These are phyloP conservation scores for Aphanomyces cochlioides DNA, from an alignment of 352 stramenopile species.

Conservation along the genomic window DNA sequence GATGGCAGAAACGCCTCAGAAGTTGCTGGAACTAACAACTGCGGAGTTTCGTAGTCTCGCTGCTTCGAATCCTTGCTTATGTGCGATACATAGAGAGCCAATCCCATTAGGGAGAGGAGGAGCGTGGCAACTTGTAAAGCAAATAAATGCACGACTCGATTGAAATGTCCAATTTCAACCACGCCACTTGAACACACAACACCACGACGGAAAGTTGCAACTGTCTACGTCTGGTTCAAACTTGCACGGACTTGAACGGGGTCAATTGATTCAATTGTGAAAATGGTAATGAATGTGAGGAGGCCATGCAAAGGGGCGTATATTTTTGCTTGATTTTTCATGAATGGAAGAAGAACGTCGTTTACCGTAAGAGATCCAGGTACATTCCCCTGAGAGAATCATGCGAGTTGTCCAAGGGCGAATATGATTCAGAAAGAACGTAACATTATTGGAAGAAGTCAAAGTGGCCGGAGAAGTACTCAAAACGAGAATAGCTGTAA, in stretches of 20 bases:
- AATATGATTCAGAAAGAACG: not conserved
- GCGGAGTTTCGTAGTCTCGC: not conserved
- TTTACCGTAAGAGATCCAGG: conserved; percentile 8
- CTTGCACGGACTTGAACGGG: not conserved
- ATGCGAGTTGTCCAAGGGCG: not conserved
- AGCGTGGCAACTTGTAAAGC: not conserved
- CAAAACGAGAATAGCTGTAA: not conserved
- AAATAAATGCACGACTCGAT: not conserved
- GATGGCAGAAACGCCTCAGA: conserved; percentile 4
- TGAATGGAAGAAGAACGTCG: not conserved
- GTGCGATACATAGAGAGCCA: not conserved
- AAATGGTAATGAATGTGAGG: not conserved
- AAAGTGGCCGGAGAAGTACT: not conserved
- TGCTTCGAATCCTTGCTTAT: not conserved
- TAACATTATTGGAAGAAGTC: not conserved
- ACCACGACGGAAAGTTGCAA: not conserved
- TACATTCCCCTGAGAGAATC: not conserved
- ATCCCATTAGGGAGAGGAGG: not conserved
- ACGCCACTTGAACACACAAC: not conserved
- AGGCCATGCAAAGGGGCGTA: not conserved
- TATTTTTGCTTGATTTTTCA: not conserved
- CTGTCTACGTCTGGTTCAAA: not conserved
- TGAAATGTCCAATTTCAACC: not conserved
- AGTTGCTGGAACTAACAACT: not conserved
- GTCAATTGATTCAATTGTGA: not conserved